Percentiles rank a stretch among this genome's conserved stretches.
phyloP scores from a whole-genome alignment of 164 flowering plant species.

The Vitis rupestris region DNA sequence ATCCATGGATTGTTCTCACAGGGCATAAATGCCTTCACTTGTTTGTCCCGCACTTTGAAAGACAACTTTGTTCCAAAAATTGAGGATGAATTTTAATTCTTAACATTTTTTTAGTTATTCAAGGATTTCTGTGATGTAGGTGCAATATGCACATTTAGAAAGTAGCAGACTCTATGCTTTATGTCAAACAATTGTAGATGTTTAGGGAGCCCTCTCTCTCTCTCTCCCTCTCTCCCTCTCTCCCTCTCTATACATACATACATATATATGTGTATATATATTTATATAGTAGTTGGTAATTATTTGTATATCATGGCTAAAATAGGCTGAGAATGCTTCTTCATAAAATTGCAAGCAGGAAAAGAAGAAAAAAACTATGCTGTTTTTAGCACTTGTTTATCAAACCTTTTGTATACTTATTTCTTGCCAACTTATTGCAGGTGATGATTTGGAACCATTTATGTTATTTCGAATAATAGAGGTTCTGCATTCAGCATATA shows the following conservation, averaged over 20 bases:
- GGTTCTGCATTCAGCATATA: constrained; percentile 67
- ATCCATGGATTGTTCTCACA: too few species aligned
- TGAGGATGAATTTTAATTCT: neutral
- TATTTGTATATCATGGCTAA: neutral
- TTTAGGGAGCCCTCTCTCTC: too few species aligned
- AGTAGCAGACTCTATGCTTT: too few species aligned
- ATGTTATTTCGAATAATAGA: constrained; percentile 65
- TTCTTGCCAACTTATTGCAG: constrained; percentile 35
- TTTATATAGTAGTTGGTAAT: too few species aligned
- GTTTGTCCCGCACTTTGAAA: neutral
- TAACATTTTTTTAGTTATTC: neutral
- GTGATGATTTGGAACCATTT: constrained; percentile 53
- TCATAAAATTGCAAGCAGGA: neutral
- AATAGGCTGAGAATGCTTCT: neutral
- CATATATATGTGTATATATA: too few species aligned
- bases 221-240: too few species aligned
- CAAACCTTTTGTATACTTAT: neutral
- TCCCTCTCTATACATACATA: too few species aligned
- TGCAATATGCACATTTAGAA: too few species aligned
- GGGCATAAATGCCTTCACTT: neutral
- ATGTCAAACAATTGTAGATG: too few species aligned
- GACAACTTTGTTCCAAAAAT: neutral
- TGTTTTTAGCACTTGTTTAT: neutral
- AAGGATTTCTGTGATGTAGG: too few species aligned
- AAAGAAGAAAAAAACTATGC: neutral